Percentiles rank a stretch among this genome's conserved stretches.
Evolutionary conservation across 108 stramenopile species (phyloP).

Genomic region (Mediolabrus comicus): DNA sequence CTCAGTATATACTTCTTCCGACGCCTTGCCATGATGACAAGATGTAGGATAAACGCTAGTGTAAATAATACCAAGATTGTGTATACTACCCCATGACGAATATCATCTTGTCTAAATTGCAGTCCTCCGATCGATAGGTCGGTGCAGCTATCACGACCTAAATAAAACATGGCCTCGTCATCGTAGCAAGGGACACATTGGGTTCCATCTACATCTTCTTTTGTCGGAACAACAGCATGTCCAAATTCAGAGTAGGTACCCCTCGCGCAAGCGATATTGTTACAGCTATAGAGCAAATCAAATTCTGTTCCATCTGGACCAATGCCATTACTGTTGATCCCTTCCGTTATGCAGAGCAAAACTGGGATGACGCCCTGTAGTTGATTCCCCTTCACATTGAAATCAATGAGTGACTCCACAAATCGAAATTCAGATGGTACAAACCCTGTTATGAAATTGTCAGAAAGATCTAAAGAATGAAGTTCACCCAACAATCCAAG

Average conservation of each 20-base stretch:
- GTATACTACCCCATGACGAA: background rate
- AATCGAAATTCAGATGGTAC: constrained; percentile 54
- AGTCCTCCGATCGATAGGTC: constrained; percentile 17
- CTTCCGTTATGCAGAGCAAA: constrained; percentile 49
- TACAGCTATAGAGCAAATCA: constrained; percentile 33
- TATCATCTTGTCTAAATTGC: constrained; percentile 20
- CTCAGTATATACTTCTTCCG: constrained; percentile 13
- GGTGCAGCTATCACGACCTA: constrained; percentile 36
- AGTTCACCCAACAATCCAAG: constrained; percentile 39
- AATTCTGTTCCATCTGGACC: constrained; percentile 22
- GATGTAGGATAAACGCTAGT: constrained; percentile 1
- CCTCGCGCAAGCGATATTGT: constrained; percentile 41
- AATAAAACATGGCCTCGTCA: constrained; percentile 22
- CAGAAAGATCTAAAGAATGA: constrained; percentile 28
- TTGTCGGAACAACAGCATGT: constrained; percentile 20
- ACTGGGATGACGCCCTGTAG: constrained; percentile 43
- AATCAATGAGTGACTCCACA: constrained; percentile 19
- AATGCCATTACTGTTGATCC: constrained; percentile 49
- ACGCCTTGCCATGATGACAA: constrained; percentile 5
- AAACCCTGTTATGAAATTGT: constrained; percentile 47
- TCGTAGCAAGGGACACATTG: constrained; percentile 43
- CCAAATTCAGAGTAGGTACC: constrained; percentile 44
- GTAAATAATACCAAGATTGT: constrained; percentile 2
- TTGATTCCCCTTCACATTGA: constrained; percentile 35
- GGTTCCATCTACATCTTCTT: constrained; percentile 27